These are phyloP conservation scores for Macaranga tanarius DNA, from an alignment of 441 rosid genomes.

Conservation along the genomic window DNA sequence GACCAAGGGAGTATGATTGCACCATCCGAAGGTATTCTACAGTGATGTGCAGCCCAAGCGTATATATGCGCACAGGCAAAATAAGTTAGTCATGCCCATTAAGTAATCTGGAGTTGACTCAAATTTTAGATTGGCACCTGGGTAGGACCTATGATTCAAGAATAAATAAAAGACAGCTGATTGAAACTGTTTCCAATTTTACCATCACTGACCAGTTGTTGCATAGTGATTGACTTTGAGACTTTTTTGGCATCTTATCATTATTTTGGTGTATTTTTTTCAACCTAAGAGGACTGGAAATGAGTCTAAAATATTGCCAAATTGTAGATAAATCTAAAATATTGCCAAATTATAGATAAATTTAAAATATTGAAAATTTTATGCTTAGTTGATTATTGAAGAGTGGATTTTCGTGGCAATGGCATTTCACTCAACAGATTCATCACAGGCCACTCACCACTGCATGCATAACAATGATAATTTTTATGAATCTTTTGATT, in stretches of 20 bases:
- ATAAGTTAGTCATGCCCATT: not conserved
- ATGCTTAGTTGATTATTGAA: not conserved
- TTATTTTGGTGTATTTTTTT: not conserved
- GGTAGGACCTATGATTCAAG: not conserved
- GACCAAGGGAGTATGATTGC: not conserved
- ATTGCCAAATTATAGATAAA: not conserved
- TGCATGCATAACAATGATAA: not conserved
- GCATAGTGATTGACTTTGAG: not conserved
- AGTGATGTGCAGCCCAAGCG: not conserved
- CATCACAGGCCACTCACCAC: too few relatives aligned
- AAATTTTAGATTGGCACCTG: not conserved
- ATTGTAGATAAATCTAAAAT: not conserved
- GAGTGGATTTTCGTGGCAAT: not conserved
- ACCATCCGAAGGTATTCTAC: not conserved
- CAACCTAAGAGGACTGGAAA: not conserved
- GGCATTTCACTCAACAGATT: not conserved
- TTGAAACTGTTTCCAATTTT: not conserved
- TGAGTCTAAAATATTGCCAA: too few relatives aligned
- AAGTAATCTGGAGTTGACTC: not conserved
- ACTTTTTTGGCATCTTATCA: not conserved
- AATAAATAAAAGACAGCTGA: not conserved
- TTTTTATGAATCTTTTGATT: not conserved
- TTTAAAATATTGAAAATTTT: not conserved
- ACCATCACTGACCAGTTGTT: not conserved
- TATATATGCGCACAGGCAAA: not conserved